These are phyloP conservation scores for Hypericum perforatum DNA, from an alignment of 345 rosid genomes.

Conservation along the genomic window DNA sequence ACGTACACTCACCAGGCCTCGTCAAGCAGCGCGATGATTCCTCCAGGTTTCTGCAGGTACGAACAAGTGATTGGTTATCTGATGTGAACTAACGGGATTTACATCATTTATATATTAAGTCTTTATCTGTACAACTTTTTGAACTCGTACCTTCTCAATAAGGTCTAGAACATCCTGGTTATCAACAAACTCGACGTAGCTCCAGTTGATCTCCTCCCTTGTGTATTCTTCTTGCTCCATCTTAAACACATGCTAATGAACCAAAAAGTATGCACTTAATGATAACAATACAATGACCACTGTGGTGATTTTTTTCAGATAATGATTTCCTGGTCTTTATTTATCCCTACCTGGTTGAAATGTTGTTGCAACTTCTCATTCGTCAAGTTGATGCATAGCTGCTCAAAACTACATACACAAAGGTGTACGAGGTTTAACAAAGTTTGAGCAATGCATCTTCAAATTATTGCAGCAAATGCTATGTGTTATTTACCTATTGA, in stretches of 20 bases:
- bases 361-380: slow-evolving; percentile 78
- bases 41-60: slow-evolving; percentile 60
- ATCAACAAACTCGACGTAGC: slow-evolving; percentile 68
- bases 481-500: not conserved
- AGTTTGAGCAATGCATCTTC: not conserved
- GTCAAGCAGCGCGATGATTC: slow-evolving; percentile 64
- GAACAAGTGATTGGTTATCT: too few species aligned
- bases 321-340: too few species aligned
- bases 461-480: not conserved
- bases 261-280: not conserved
- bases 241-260: slow-evolving; percentile 59
- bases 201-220: slow-evolving; percentile 67
- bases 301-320: not conserved
- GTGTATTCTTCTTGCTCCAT: slow-evolving; percentile 76
- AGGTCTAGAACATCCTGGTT: slow-evolving; percentile 74
- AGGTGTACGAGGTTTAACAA: not conserved
- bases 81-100: not conserved
- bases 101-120: not conserved
- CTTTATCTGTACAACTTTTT: too few species aligned
- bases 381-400: slow-evolving; percentile 69
- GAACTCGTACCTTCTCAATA: slow-evolving; percentile 43
- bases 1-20: slow-evolving; percentile 55
- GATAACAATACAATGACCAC: not conserved
- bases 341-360: slow-evolving; percentile 50
- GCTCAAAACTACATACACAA: slow-evolving; percentile 44